A percentile compares a stretch with the other conserved stretches of the same genome.
phyloP scores from a whole-genome alignment of 768 basidiomycete genomes.

The Agaricus subrufescens region DNA sequence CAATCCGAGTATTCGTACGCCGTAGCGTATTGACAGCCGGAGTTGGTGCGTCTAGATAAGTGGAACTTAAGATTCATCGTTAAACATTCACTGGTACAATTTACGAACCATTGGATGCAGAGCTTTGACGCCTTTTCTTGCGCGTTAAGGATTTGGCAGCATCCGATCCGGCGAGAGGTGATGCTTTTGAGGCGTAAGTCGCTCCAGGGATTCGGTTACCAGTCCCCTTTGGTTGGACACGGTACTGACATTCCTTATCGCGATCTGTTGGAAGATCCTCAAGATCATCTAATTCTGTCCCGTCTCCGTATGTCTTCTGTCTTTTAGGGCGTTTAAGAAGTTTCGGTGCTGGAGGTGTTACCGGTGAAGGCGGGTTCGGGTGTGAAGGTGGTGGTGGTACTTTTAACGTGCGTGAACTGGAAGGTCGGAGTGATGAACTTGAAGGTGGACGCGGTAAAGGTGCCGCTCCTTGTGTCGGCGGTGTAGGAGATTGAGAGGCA shows the following conservation, averaged over 20 bases:
- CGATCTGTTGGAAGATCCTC: constrained; percentile 87
- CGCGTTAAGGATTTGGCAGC: constrained; percentile 49
- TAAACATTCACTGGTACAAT: background rate
- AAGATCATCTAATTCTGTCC: constrained; percentile 83
- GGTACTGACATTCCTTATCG: constrained; percentile 72
- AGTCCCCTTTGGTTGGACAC: constrained; percentile 68
- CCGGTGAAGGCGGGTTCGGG: constrained; percentile 26
- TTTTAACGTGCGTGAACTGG: constrained; percentile 17
- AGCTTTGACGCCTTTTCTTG: constrained; percentile 49
- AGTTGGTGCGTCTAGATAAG: constrained; percentile 25
- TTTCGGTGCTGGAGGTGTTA: constrained; percentile 46
- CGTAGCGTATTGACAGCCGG: constrained; percentile 51
- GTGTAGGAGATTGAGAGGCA: constrained; percentile 32
- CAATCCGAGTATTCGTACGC: constrained; percentile 51
- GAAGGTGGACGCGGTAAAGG: constrained; percentile 59
- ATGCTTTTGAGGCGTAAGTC: constrained; percentile 34
- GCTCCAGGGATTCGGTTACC: constrained; percentile 60
- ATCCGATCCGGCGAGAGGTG: constrained; percentile 24
- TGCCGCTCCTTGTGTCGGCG: constrained; percentile 40
- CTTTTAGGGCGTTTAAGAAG: constrained; percentile 76
- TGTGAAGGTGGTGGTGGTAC: background rate
- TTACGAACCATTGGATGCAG: constrained; percentile 39
- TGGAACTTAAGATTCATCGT: constrained; percentile 12
- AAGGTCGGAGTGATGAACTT: constrained; percentile 35
- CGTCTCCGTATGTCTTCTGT: constrained; percentile 73